Conservation (phyloP, 371 early-diverging fungal species). For the Rozella allomycis region DNA sequence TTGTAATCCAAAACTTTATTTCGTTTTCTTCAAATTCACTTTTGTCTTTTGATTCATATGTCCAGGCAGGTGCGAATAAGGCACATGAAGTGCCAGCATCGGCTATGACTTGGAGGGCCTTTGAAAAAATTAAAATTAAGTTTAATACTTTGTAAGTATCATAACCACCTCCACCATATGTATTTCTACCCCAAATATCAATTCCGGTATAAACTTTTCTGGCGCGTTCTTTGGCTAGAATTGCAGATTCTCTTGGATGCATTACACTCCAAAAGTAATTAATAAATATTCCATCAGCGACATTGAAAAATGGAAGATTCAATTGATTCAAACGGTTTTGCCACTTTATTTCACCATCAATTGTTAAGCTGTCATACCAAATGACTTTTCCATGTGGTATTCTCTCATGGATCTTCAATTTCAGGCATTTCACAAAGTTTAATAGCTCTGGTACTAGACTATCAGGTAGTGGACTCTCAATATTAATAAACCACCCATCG, state of each 20-base stretch:
- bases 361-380: constrained; percentile 29
- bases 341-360: constrained; percentile 20
- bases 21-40: constrained; percentile 23
- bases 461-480: constrained; percentile 26
- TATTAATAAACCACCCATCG: constrained; percentile 44
- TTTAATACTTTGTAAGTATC: constrained; percentile 11
- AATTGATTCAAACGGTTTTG: constrained; percentile 25
- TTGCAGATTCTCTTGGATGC: constrained; percentile 5
- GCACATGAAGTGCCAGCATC: constrained; percentile 21
- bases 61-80: constrained; percentile 38
- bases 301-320: constrained; percentile 10
- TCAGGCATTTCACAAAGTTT: constrained; percentile 23
- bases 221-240: constrained; percentile 10
- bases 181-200: constrained; percentile 40
- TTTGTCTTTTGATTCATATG: constrained; percentile 22
- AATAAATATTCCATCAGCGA: constrained; percentile 28
- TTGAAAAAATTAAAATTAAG: not conserved
- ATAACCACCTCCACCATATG: constrained; percentile 36
- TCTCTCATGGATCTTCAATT: constrained; percentile 15
- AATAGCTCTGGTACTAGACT: constrained; percentile 8
- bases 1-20: constrained; percentile 31
- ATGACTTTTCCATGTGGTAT: constrained; percentile 24
- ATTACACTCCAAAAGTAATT: constrained; percentile 34
- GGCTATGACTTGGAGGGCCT: constrained; percentile 20
- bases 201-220: constrained; percentile 34